phyloP scores from a whole-genome alignment of 1,284 basidiomycete genomes.

The Ceratobasidium sp. region DNA sequence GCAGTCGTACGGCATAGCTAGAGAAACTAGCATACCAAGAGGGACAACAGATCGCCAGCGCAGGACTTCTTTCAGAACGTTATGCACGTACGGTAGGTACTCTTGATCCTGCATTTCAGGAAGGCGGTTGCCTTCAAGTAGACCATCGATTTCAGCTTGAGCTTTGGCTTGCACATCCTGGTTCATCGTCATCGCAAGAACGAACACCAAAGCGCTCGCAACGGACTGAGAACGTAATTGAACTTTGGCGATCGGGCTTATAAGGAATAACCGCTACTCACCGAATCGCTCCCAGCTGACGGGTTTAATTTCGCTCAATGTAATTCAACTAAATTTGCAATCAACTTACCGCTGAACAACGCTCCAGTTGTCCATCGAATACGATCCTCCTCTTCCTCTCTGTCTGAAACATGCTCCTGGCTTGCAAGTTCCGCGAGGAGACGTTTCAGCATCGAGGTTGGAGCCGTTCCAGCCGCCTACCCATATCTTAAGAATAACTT shows the following conservation, averaged over 20 bases:
- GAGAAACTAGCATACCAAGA: constrained; percentile 39
- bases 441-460: constrained; percentile 15
- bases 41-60: constrained; percentile 54
- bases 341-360: background rate
- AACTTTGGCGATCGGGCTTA: background rate
- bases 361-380: constrained; percentile 16
- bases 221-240: background rate
- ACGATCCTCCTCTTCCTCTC: background rate
- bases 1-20: too few species aligned
- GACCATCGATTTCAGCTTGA: constrained; percentile 19
- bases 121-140: background rate
- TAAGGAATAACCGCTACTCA: background rate
- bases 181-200: constrained; percentile 10
- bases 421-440: background rate
- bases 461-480: constrained; percentile 26
- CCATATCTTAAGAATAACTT: background rate
- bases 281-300: constrained; percentile 17
- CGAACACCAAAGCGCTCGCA: background rate
- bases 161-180: constrained; percentile 24
- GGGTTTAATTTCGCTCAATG: background rate
- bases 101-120: constrained; percentile 13
- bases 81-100: constrained; percentile 2
- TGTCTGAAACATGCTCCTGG: background rate
- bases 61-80: constrained; percentile 60
- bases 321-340: background rate